A percentile compares a stretch with the other conserved stretches of the same genome.
phyloP scores from a whole-genome alignment of 2,329 filamentous ascomycete genomes.

The Colletotrichum spinosum region DNA sequence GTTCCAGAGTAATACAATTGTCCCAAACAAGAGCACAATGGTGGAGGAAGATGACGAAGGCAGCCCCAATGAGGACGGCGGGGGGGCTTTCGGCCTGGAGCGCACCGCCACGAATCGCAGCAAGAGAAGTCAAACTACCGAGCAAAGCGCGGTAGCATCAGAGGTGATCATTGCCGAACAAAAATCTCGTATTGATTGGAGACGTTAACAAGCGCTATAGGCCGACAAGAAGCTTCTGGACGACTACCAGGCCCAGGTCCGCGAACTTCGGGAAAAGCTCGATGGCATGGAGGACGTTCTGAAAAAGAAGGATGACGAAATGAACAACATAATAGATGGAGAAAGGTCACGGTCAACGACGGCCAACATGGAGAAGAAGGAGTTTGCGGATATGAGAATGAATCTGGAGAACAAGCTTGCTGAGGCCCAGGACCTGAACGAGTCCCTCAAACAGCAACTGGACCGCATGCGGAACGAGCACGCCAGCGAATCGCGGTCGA shows the following conservation, averaged over 20 bases:
- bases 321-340: slow-evolving; percentile 68
- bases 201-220: slow-evolving; percentile 47
- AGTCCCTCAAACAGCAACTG: slow-evolving; percentile 82
- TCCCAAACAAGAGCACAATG: slow-evolving; percentile 98
- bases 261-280: slow-evolving; percentile 79
- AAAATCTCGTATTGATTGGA: slow-evolving; percentile 32
- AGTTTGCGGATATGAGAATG: slow-evolving; percentile 74
- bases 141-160: slow-evolving; percentile 48
- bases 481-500: slow-evolving; percentile 68
- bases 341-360: slow-evolving; percentile 66
- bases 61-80: slow-evolving; percentile 66
- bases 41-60: slow-evolving; percentile 92
- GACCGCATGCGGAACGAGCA: slow-evolving; percentile 79
- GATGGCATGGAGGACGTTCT: slow-evolving; percentile 76
- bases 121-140: slow-evolving; percentile 44
- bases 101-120: slow-evolving; percentile 41
- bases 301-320: slow-evolving; percentile 78
- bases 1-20: slow-evolving; percentile 94
- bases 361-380: slow-evolving; percentile 73
- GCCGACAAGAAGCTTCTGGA: slow-evolving; percentile 78
- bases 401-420: slow-evolving; percentile 79
- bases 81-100: slow-evolving; percentile 73
- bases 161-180: slow-evolving; percentile 49
- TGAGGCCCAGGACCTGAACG: slow-evolving; percentile 81
- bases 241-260: slow-evolving; percentile 84